A percentile compares a stretch with the other conserved stretches of the same genome.
These are phyloP conservation scores for Madurella fahalii DNA, from an alignment of 2,329 filamentous ascomycete genomes.

Conservation along the genomic window DNA sequence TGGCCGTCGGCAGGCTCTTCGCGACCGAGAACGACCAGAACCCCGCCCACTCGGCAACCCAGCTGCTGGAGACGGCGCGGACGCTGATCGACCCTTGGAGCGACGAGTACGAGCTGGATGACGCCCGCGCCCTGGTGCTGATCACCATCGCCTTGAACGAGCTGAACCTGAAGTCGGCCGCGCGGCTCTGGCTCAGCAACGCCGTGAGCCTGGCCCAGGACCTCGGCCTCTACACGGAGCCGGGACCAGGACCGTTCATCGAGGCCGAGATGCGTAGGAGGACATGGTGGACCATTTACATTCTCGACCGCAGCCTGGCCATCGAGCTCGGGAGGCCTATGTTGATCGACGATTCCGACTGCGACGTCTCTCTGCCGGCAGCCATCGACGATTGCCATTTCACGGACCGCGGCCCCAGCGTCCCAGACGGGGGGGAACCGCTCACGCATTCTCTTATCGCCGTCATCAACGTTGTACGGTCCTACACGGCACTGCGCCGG, in stretches of 20 bases:
- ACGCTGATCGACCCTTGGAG: constrained; percentile 75
- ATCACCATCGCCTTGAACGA: constrained; percentile 78
- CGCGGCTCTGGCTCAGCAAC: constrained; percentile 79
- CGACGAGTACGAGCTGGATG: constrained; percentile 70
- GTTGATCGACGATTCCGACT: constrained; percentile 82
- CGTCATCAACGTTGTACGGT: constrained; percentile 75
- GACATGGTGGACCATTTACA: constrained; percentile 92
- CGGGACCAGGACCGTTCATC: constrained; percentile 66
- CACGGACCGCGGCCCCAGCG: constrained; percentile 52
- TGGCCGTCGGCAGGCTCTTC: constrained; percentile 79
- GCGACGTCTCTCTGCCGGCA: constrained; percentile 75
- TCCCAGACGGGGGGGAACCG: constrained; percentile 48
- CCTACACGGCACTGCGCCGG: constrained; percentile 69
- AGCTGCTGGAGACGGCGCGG: constrained; percentile 68
- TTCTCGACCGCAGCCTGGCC: constrained; percentile 76
- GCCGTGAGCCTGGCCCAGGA: constrained; percentile 80
- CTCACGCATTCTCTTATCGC: constrained; percentile 70
- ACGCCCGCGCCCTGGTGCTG: constrained; percentile 68
- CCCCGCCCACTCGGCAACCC: constrained; percentile 50
- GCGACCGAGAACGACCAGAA: constrained; percentile 53
- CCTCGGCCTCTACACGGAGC: constrained; percentile 73
- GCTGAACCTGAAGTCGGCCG: constrained; percentile 78
- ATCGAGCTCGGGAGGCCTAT: constrained; percentile 77
- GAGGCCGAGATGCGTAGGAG: constrained; percentile 83
- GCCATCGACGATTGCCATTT: constrained; percentile 78